A percentile compares a stretch with the other conserved stretches of the same genome.
phyloP scores from a whole-genome alignment of 163 green algal genomes.

The Chloromonas sp. region DNA sequence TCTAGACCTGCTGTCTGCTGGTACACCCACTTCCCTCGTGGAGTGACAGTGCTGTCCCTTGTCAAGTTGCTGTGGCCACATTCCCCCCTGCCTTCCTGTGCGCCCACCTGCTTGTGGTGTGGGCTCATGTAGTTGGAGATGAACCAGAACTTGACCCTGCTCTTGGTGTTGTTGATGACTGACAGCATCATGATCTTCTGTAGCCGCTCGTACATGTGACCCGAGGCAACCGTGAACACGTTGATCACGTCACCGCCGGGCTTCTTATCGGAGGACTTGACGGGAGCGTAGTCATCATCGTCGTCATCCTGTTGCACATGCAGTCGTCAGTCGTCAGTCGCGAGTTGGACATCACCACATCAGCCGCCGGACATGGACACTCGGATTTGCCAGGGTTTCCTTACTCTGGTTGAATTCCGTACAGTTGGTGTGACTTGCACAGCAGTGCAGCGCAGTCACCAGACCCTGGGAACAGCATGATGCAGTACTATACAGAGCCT shows the following conservation, averaged over 20 bases:
- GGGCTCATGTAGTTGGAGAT: slow-evolving; percentile 98
- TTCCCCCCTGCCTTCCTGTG: background rate
- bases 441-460: no score
- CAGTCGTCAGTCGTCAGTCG: background rate
- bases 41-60: no score
- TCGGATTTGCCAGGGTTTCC: background rate
- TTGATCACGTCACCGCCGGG: slow-evolving; percentile 75
- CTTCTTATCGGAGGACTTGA: background rate
- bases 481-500: no score
- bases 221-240: slow-evolving; percentile 93
- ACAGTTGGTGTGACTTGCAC: no score
- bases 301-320: slow-evolving; percentile 16
- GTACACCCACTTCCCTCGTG: no score
- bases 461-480: no score
- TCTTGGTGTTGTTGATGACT: slow-evolving; percentile 83
- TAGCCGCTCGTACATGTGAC: slow-evolving; percentile 98
- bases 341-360: no score
- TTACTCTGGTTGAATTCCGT: background rate
- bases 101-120: slow-evolving; percentile 59
- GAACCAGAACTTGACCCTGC: slow-evolving; percentile 96
- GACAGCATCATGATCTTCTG: slow-evolving; percentile 98
- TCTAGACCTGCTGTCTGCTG: no score
- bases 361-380: no score
- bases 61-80: no score
- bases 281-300: background rate